Evolutionary conservation across 495 filamentous ascomycete genomes (phyloP).

Genomic region (Neurospora sp.): DNA sequence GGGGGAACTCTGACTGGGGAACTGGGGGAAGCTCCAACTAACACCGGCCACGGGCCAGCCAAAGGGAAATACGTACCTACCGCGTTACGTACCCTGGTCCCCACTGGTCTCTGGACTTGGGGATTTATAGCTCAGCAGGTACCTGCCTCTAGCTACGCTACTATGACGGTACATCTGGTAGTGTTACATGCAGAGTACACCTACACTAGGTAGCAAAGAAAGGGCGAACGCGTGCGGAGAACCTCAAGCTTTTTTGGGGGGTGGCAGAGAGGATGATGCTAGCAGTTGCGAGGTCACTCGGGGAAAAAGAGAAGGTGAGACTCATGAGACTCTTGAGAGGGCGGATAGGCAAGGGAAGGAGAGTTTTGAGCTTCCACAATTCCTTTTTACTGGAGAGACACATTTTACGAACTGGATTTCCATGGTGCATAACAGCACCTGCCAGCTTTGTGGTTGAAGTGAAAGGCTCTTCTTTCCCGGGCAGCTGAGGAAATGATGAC

Average conservation of each 20-base stretch:
- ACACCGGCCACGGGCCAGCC: neutral
- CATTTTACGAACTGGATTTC: neutral
- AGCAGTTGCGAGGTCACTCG: neutral
- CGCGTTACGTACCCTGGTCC: neutral
- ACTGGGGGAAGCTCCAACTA: neutral
- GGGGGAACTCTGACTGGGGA: constrained; percentile 1
- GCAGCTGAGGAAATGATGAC: neutral
- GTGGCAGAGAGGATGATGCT: neutral
- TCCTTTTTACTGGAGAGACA: neutral
- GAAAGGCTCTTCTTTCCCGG: neutral
- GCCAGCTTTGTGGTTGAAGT: neutral
- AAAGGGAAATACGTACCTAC: neutral
- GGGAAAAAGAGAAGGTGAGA: neutral
- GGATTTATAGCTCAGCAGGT: neutral
- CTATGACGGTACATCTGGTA: neutral
- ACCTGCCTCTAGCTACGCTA: neutral
- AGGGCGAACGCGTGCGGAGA: neutral
- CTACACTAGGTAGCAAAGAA: neutral
- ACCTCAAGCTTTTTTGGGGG: neutral
- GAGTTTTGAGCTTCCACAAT: neutral
- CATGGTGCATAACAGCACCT: neutral
- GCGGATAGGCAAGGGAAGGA: neutral
- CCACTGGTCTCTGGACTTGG: neutral
- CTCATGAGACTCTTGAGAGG: neutral
- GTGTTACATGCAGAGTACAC: neutral